Percentiles rank a stretch among this genome's conserved stretches.
Conservation (phyloP, 2,329 filamentous ascomycete genomes). For the Fusarium coicis region DNA sequence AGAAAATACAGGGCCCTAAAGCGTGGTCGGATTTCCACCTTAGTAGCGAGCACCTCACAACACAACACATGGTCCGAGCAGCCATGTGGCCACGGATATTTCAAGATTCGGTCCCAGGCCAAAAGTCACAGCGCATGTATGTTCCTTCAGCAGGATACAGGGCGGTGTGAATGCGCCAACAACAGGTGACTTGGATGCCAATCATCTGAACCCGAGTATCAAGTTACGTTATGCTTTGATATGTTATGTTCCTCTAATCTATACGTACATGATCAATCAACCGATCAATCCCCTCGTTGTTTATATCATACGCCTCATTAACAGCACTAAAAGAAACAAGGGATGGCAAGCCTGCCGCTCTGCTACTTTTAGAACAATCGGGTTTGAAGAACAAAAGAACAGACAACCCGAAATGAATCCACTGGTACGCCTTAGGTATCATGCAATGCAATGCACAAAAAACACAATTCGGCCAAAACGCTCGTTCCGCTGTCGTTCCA, state of each 20-base stretch:
- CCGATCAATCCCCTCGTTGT: slow-evolving; percentile 1
- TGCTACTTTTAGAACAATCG: slow-evolving; percentile 10
- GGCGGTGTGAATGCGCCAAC: neutral
- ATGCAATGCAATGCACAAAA: slow-evolving; percentile 33
- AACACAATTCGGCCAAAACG: slow-evolving; percentile 23
- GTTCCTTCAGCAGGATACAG: neutral
- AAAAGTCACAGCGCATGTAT: neutral
- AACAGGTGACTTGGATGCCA: neutral
- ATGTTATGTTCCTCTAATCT: slow-evolving; percentile 28
- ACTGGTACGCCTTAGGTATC: slow-evolving; percentile 40
- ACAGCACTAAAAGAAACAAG: slow-evolving; percentile 11
- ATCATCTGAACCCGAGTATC: neutral
- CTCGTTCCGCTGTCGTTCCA: slow-evolving; percentile 16
- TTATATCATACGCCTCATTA: slow-evolving; percentile 31
- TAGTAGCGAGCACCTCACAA: neutral
- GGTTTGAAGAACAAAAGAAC: neutral
- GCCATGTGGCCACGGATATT: slow-evolving; percentile 23
- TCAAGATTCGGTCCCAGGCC: neutral
- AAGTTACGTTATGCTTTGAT: slow-evolving; percentile 10
- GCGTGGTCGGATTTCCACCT: slow-evolving; percentile 1
- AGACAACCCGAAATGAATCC: slow-evolving; percentile 11
- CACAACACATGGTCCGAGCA: slow-evolving; percentile 22
- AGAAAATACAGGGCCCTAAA: neutral
- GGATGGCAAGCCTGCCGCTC: slow-evolving; percentile 4
- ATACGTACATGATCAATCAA: slow-evolving; percentile 5